Base-by-base conservation (phyloP, 169 alveolate genomes). In the Neospora caninum region DNA sequence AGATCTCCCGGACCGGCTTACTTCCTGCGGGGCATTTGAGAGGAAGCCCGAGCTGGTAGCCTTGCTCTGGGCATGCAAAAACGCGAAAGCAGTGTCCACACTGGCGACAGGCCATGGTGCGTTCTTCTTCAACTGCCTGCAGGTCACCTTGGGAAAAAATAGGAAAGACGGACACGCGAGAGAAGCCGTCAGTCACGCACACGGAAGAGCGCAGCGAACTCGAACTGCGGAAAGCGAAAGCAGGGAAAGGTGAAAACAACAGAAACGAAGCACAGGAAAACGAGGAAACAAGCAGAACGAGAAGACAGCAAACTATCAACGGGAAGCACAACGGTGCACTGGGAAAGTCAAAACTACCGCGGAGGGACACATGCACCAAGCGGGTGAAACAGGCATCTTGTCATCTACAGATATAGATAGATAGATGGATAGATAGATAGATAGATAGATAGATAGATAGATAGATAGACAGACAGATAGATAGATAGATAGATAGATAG, bases 121-220 rank as follows among this genome's bases (percentile, higher is more conserved):
- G 54, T 49, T 82, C 89, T 41, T 82, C 89, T 41, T 82, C 89
- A 18, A 82, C 89, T 0, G 89, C 89, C 67, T 29, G 89, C 7
- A 82, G 64, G 36, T 82, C 53, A 36, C 89, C 53, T 38, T 29
- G 34, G 49, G 29, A 36, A 80, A 20, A 73, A 25, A 16, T 13
- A 34, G 34, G 25, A 9, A 22, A 80, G 49, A 45, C 43, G 31
- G 88, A 31, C 88, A 38, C 41, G 88, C 27, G 54, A 25, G 53
- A 18, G 22, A 6, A 6, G 36, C 9, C 88, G 1, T 18, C 58
- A 80, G 4, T 34, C 41, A 45, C 88, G 49, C 4, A 31, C 4
- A 38, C 36, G 31, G 58, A 34, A 80, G 88, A 49, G 13, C 22
- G 13, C 58, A 4, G 58, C 58, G 9, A 6, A 69, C 80, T n/a